Evolutionary conservation across 495 filamentous ascomycete species (phyloP).

Genomic region (Wilcoxina mikolae): DNA sequence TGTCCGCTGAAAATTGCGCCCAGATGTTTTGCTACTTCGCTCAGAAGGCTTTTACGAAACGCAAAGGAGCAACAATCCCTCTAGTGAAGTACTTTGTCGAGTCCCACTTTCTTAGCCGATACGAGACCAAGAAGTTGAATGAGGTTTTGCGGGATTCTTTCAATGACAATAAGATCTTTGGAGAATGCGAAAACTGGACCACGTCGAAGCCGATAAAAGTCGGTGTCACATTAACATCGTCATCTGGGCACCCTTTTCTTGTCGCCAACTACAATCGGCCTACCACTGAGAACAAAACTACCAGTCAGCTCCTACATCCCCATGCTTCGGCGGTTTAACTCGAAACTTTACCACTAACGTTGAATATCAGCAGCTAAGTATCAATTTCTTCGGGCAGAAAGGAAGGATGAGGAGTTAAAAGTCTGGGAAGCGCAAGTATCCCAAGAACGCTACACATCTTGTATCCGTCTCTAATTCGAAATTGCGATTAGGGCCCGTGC

Average conservation of each 20-base stretch:
- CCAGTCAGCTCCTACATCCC: background rate
- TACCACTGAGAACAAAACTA: background rate
- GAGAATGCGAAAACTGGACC: too few species aligned
- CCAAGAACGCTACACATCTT: background rate
- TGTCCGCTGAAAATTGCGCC: conserved; percentile 31
- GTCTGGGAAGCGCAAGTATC: conserved; percentile 34
- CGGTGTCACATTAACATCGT: background rate
- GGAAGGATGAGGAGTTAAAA: conserved; percentile 29
- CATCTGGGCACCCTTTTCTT: background rate
- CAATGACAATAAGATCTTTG: background rate
- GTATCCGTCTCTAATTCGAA: background rate
- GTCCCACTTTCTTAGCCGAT: conserved; percentile 27
- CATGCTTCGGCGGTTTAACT: too few species aligned
- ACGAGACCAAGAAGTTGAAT: conserved; percentile 23
- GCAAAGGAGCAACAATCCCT: background rate
- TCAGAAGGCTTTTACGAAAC: conserved; percentile 24
- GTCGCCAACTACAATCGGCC: background rate
- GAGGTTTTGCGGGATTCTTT: conserved; percentile 24
- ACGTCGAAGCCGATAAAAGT: background rate
- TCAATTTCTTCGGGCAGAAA: conserved; percentile 28
- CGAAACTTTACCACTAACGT: background rate
- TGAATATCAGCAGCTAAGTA: background rate
- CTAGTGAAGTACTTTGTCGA: conserved; percentile 10
- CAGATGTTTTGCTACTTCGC: conserved; percentile 29
- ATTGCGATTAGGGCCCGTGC: conserved; percentile 30